Conservation (phyloP, 306 rosid genomes). For the Prunus davidiana region DNA sequence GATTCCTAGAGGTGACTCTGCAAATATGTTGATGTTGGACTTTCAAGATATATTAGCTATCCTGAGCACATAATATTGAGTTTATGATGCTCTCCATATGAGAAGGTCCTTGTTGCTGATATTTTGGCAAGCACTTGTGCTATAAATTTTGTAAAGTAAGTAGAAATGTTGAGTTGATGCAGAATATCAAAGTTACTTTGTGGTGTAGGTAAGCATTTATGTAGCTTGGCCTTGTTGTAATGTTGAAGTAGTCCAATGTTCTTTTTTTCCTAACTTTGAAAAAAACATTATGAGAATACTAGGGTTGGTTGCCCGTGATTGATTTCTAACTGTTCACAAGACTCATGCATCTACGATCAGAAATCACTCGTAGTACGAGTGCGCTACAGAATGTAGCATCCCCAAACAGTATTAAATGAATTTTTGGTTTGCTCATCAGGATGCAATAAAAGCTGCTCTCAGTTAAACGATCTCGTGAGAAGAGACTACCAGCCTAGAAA, state of each 20-base stretch:
- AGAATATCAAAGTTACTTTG: neutral
- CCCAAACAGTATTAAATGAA: too few relatives aligned
- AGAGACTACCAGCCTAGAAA: neutral
- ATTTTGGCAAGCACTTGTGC: neutral
- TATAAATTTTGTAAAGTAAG: neutral
- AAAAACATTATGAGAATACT: too few relatives aligned
- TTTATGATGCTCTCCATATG: neutral
- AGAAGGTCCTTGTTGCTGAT: neutral
- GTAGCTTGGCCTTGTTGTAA: neutral
- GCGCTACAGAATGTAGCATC: too few relatives aligned
- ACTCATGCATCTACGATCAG: too few relatives aligned
- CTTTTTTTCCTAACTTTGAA: too few relatives aligned
- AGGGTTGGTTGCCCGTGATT: too few relatives aligned
- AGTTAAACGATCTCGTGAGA: neutral
- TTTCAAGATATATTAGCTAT: neutral
- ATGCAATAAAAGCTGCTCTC: neutral
- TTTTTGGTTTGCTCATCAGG: too few relatives aligned
- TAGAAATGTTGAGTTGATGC: conserved; percentile 5
- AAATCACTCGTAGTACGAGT: too few relatives aligned
- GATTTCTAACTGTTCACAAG: too few relatives aligned
- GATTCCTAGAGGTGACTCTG: conserved; percentile 12
- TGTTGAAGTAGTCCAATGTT: neutral
- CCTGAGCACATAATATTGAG: neutral
- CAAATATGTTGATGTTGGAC: neutral
- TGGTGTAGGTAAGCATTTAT: neutral